Evolutionary conservation across 352 stramenopile genomes (phyloP).

Genomic region (Pythium brachiatum): DNA sequence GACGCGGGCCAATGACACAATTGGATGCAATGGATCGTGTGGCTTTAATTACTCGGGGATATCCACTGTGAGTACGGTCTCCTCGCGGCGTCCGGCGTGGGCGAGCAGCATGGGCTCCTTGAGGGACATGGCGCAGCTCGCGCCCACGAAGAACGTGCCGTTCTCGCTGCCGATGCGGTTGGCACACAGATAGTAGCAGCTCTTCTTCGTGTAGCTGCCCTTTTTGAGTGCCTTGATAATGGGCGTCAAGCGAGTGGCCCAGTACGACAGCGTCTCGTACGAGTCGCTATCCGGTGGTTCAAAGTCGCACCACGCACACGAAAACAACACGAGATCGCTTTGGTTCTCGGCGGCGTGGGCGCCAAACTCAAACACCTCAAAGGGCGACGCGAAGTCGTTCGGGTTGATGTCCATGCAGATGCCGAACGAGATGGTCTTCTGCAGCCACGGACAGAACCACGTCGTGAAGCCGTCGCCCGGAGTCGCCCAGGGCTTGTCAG

Average conservation of each 20-base stretch:
- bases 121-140: conserved; percentile 71
- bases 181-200: conserved; percentile 73
- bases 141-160: conserved; percentile 78
- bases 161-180: conserved; percentile 80
- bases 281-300: conserved; percentile 45
- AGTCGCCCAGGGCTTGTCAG: conserved; percentile 78
- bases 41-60: conserved; percentile 32
- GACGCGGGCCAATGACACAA: neutral
- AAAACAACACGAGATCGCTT: conserved; percentile 78
- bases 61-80: conserved; percentile 56
- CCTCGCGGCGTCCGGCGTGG: conserved; percentile 46
- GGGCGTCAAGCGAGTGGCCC: conserved; percentile 58
- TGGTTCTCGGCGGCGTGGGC: conserved; percentile 40
- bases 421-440: conserved; percentile 77
- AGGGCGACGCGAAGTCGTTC: conserved; percentile 70
- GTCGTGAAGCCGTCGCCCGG: conserved; percentile 54
- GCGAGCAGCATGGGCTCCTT: conserved; percentile 49
- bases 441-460: conserved; percentile 75
- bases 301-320: conserved; percentile 82
- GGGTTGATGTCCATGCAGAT: conserved; percentile 92
- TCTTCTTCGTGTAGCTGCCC: conserved; percentile 36
- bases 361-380: conserved; percentile 71
- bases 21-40: too few relatives aligned
- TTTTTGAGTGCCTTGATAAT: conserved; percentile 44
- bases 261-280: conserved; percentile 66